These are phyloP conservation scores for Botrytis cinerea DNA, from an alignment of 2,329 filamentous ascomycete species.

Conservation along the genomic window DNA sequence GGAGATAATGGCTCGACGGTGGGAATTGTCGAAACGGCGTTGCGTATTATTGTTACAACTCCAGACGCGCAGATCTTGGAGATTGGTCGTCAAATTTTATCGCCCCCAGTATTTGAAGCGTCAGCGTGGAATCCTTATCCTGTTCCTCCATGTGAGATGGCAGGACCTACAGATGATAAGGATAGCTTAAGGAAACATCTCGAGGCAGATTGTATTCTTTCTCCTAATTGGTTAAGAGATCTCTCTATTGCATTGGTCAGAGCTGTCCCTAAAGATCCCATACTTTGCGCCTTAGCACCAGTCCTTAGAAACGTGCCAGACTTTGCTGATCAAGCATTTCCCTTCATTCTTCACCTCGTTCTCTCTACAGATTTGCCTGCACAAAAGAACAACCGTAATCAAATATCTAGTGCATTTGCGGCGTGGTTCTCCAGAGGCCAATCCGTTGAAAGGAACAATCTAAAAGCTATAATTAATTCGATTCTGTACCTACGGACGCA, in stretches of 20 bases:
- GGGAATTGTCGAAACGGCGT: slow-evolving; percentile 61
- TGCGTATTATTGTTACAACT: slow-evolving; percentile 57
- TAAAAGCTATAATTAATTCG: slow-evolving; percentile 73
- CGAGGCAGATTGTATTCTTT: slow-evolving; percentile 44
- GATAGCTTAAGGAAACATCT: slow-evolving; percentile 23
- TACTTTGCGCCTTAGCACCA: slow-evolving; percentile 68
- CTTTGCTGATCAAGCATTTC: slow-evolving; percentile 74
- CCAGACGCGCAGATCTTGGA: slow-evolving; percentile 45
- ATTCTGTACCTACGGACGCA: slow-evolving; percentile 89
- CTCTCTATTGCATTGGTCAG: slow-evolving; percentile 63
- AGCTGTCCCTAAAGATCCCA: slow-evolving; percentile 60
- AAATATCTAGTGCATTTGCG: slow-evolving; percentile 66
- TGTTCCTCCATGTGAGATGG: slow-evolving; percentile 55
- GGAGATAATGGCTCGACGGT: slow-evolving; percentile 57
- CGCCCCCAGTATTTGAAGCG: slow-evolving; percentile 53
- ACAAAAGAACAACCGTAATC: slow-evolving; percentile 58
- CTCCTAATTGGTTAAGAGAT: slow-evolving; percentile 59
- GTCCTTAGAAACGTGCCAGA: slow-evolving; percentile 66
- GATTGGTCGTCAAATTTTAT: slow-evolving; percentile 55
- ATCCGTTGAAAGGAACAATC: slow-evolving; percentile 56
- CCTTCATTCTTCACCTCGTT: slow-evolving; percentile 82
- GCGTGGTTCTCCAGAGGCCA: slow-evolving; percentile 60
- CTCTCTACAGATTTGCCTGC: slow-evolving; percentile 68
- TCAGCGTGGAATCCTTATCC: slow-evolving; percentile 60
- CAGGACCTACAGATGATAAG: background rate